A percentile compares a stretch with the other conserved stretches of the same genome.
These are phyloP conservation scores for Psilocybe mexicana DNA, from an alignment of 1,284 basidiomycete species.

Conservation along the genomic window DNA sequence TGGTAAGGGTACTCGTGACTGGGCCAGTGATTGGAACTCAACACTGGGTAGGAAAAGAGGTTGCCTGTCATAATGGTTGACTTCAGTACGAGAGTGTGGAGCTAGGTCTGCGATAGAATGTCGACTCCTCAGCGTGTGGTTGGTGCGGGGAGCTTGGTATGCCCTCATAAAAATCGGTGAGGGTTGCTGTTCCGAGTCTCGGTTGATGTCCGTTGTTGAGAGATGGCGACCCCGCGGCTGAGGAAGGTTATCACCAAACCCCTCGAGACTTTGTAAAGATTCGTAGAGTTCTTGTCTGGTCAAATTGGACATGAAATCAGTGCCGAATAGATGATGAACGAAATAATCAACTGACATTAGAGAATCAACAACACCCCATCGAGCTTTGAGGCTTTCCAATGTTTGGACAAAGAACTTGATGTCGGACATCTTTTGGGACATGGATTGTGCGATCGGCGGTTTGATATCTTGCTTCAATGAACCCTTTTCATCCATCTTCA, in stretches of 20 bases:
- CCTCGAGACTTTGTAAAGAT: not conserved
- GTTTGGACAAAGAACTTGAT: slow-evolving; percentile 40
- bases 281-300: slow-evolving; percentile 19
- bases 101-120: not conserved
- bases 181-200: not conserved
- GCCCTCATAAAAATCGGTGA: not conserved
- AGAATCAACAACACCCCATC: slow-evolving; percentile 44
- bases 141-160: not conserved
- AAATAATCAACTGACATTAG: slow-evolving; percentile 41
- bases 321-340: not conserved
- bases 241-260: not conserved
- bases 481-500: slow-evolving; percentile 44
- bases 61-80: not conserved
- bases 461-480: slow-evolving; percentile 37
- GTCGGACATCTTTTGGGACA: slow-evolving; percentile 43
- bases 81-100: not conserved
- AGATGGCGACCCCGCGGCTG: not conserved
- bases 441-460: slow-evolving; percentile 37
- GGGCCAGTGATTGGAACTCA: no score
- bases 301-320: not conserved
- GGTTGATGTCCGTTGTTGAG: not conserved
- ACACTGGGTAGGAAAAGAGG: not conserved
- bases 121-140: not conserved
- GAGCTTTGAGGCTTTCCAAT: slow-evolving; percentile 39
- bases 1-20: not conserved